phyloP scores from a whole-genome alignment of 2,329 filamentous ascomycete genomes.

The Knoxdaviesia capensis region DNA sequence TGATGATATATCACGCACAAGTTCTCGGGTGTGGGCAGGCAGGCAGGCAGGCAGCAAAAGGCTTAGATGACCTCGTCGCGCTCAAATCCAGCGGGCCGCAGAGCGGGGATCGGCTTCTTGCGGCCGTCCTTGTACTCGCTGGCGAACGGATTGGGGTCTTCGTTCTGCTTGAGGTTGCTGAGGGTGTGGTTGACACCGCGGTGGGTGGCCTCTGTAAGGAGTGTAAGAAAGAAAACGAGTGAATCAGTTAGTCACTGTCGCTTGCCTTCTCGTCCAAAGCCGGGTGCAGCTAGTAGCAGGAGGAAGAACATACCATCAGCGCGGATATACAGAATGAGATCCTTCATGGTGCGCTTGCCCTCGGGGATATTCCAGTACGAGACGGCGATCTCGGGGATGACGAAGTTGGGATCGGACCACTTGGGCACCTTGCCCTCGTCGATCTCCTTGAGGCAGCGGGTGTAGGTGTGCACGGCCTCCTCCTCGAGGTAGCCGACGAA shows the following conservation, averaged over 20 bases:
- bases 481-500: conserved; percentile 97
- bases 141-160: conserved; percentile 85
- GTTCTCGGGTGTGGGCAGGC: neutral
- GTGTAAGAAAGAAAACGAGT: neutral
- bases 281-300: neutral
- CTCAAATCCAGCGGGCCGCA: conserved; percentile 60
- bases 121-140: conserved; percentile 55
- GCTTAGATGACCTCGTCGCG: conserved; percentile 53
- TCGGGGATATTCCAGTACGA: conserved; percentile 91
- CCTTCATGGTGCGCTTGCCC: conserved; percentile 60
- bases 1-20: neutral
- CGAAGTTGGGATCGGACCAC: conserved; percentile 51
- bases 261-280: too few relatives aligned
- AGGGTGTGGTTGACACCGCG: conserved; percentile 93
- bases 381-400: conserved; percentile 74
- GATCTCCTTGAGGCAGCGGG: conserved; percentile 68
- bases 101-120: conserved; percentile 44
- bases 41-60: neutral
- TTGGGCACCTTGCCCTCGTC: conserved; percentile 66
- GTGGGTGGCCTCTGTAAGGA: conserved; percentile 51
- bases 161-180: conserved; percentile 64
- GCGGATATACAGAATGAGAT: conserved; percentile 72
- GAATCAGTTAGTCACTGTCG: too few relatives aligned
- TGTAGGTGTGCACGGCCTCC: conserved; percentile 92
- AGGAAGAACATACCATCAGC: conserved; percentile 29